A percentile compares a stretch with the other conserved stretches of the same genome.
Evolutionary conservation across 2,329 filamentous ascomycete species (phyloP).

Genomic region (Pseudocercospora musae): DNA sequence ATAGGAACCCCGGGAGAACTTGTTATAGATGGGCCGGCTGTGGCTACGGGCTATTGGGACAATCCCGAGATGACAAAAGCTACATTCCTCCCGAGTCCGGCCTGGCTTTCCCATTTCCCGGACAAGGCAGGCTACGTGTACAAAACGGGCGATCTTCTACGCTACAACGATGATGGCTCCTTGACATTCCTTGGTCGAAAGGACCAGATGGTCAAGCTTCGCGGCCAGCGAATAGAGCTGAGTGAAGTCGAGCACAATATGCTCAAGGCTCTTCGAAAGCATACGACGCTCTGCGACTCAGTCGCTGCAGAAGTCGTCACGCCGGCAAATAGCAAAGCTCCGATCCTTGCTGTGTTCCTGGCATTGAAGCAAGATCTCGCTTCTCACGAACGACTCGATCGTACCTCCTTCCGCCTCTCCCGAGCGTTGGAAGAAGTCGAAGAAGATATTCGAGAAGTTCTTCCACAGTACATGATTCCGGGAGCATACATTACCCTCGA

Average conservation of each 20-base stretch:
- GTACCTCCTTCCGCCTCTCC: not conserved
- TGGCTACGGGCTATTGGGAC: not conserved
- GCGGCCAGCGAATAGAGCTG: constrained; percentile 73
- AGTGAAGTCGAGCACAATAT: constrained; percentile 66
- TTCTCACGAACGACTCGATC: not conserved
- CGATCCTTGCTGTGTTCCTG: constrained; percentile 4
- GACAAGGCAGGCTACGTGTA: not conserved
- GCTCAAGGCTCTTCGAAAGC: constrained; percentile 9
- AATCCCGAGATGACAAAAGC: not conserved
- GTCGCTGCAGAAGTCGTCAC: not conserved
- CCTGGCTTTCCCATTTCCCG: not conserved
- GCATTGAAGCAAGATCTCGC: not conserved
- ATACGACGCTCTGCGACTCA: not conserved
- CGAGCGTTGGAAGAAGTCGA: constrained; percentile 3
- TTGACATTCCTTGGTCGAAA: constrained; percentile 51
- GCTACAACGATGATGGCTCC: not conserved
- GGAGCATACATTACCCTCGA: constrained; percentile 66
- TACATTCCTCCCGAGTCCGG: not conserved
- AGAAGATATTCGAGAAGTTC: constrained; percentile 38
- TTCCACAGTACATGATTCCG: constrained; percentile 73
- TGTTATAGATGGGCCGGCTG: not conserved
- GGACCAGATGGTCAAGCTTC: constrained; percentile 75
- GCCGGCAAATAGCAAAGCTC: not conserved
- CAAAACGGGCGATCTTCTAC: not conserved
- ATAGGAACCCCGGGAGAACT: not conserved